Evolutionary conservation across 2,329 filamentous ascomycete genomes (phyloP).

Genomic region (Alternaria conjuncta): DNA sequence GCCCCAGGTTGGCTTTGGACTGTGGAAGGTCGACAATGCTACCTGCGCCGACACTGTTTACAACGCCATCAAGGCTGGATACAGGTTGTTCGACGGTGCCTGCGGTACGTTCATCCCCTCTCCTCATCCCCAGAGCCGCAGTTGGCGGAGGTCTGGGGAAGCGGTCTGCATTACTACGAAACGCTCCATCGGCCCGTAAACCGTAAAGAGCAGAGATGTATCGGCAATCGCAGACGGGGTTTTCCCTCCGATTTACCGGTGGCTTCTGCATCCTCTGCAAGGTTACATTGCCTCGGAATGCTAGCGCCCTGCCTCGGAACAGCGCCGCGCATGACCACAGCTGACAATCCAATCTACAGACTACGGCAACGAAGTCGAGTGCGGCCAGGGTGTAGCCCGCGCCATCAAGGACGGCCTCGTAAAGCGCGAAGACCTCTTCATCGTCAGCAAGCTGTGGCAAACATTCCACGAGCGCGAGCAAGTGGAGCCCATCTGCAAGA

Average conservation of each 20-base stretch:
- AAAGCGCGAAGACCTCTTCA: slow-evolving; percentile 77
- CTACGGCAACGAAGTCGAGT: slow-evolving; percentile 49
- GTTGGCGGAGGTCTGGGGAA: not conserved
- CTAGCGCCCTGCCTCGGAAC: slow-evolving; percentile 18
- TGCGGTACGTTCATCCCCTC: slow-evolving; percentile 37
- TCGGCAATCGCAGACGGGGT: not conserved
- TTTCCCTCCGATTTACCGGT: slow-evolving; percentile 30
- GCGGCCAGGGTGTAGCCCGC: slow-evolving; percentile 45
- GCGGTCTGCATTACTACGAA: not conserved
- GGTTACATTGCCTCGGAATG: slow-evolving; percentile 19
- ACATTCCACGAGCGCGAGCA: slow-evolving; percentile 82
- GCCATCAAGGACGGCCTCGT: slow-evolving; percentile 49
- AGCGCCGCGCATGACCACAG: not conserved
- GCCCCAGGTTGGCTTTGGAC: slow-evolving; percentile 44
- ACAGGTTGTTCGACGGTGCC: slow-evolving; percentile 47
- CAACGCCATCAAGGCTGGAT: slow-evolving; percentile 47
- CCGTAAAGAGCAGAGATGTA: not conserved
- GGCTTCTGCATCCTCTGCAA: slow-evolving; percentile 15
- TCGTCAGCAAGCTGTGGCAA: slow-evolving; percentile 94
- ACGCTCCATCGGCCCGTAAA: slow-evolving; percentile 7
- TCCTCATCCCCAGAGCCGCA: not conserved
- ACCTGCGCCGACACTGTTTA: slow-evolving; percentile 43
- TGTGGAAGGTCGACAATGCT: slow-evolving; percentile 45
- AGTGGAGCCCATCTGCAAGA: slow-evolving; percentile 77
- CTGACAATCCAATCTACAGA: slow-evolving; percentile 25